Evolutionary conservation across 192 early-diverging fungal genomes (phyloP).

Genomic region (Rhizophagus sp.): DNA sequence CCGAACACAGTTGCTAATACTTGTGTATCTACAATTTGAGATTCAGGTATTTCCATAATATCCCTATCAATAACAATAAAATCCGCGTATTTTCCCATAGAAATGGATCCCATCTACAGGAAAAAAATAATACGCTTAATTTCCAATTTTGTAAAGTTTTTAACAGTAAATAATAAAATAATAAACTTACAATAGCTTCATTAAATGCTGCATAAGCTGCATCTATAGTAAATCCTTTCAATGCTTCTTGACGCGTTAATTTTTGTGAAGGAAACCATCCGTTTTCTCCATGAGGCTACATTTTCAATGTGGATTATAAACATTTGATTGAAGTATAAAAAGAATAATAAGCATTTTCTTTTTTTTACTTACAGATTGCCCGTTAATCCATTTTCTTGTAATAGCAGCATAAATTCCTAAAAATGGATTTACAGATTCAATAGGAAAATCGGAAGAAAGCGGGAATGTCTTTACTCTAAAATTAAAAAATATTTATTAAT

Average conservation of each 20-base stretch:
- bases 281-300: constrained; percentile 44
- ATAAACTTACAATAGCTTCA: constrained; percentile 40
- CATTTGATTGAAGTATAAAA: not conserved
- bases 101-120: constrained; percentile 48
- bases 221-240: constrained; percentile 54
- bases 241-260: constrained; percentile 45
- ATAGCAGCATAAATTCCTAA: constrained; percentile 58
- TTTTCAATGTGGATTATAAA: not conserved
- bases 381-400: constrained; percentile 45
- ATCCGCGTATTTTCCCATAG: constrained; percentile 51
- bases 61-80: constrained; percentile 54
- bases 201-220: constrained; percentile 56
- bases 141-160: not conserved
- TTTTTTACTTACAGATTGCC: constrained; percentile 40
- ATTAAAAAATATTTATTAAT: not conserved
- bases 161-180: not conserved
- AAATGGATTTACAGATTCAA: constrained; percentile 54
- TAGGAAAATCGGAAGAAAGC: constrained; percentile 58
- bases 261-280: constrained; percentile 48
- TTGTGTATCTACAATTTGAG: constrained; percentile 35
- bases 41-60: constrained; percentile 41
- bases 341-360: constrained; percentile 6
- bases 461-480: constrained; percentile 38
- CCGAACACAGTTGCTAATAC: constrained; percentile 34
- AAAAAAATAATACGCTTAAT: constrained; percentile 25